Conservation (phyloP, 2,329 filamentous ascomycete species). For the Pseudocercospora musae region DNA sequence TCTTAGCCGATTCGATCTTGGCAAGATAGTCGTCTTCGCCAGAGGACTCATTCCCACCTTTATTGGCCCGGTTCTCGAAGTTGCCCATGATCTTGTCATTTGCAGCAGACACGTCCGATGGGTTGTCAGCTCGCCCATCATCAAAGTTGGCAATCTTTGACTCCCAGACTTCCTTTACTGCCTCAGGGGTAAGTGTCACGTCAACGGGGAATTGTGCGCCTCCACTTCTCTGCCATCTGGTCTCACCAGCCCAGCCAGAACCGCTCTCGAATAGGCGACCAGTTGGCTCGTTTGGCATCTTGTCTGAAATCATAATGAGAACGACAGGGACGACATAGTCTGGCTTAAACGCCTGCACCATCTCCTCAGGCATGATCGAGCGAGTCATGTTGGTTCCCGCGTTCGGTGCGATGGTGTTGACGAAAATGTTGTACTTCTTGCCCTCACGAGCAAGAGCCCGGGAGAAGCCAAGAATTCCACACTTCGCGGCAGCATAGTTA, state of each 20-base stretch:
- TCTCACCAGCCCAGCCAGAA: constrained; percentile 87
- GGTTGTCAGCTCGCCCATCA: constrained; percentile 81
- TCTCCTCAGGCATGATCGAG: constrained; percentile 91
- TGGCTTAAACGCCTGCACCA: constrained; percentile 98
- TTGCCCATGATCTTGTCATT: constrained; percentile 80
- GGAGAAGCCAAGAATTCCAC: constrained; percentile 90
- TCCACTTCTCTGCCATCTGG: constrained; percentile 89
- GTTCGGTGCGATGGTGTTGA: constrained; percentile 97
- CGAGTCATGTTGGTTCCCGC: constrained; percentile 94
- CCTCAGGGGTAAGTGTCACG: constrained; percentile 77
- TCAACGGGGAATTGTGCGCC: constrained; percentile 91
- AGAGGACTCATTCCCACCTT: constrained; percentile 32
- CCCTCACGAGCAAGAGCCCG: constrained; percentile 90
- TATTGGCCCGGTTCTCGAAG: constrained; percentile 77
- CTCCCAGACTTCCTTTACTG: constrained; percentile 70
- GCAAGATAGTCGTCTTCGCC: constrained; percentile 52
- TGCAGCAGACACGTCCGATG: constrained; percentile 72
- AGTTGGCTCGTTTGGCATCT: constrained; percentile 72
- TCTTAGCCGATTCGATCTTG: constrained; percentile 73
- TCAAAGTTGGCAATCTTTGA: constrained; percentile 78
- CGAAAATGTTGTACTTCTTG: constrained; percentile 93
- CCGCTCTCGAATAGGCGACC: constrained; percentile 92
- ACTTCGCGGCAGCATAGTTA: constrained; percentile 76
- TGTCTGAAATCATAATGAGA: constrained; percentile 80
- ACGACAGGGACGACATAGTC: constrained; percentile 96